phyloP scores from a whole-genome alignment of 345 rosid species.

The Pistacia vera region DNA sequence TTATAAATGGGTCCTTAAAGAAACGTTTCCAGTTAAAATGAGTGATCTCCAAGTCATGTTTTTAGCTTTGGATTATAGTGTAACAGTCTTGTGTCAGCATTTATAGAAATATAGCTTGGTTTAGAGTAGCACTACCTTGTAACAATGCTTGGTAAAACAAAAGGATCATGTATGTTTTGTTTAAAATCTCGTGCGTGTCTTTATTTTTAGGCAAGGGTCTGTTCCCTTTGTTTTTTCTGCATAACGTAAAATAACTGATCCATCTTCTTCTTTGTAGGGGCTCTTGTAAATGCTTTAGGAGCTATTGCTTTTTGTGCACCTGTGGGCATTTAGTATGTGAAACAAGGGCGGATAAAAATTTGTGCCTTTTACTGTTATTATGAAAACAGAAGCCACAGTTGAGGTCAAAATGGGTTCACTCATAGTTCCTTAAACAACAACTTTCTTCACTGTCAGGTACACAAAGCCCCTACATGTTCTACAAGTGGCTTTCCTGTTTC shows the following conservation, averaged over 20 bases:
- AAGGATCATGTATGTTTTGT: background rate
- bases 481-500: background rate
- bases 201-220: background rate
- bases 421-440: constrained; percentile 4
- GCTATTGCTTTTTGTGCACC: constrained; percentile 89
- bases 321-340: constrained; percentile 68
- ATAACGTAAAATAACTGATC: background rate
- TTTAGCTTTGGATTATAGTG: background rate
- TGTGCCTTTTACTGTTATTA: constrained; percentile 12
- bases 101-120: background rate
- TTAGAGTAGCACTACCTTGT: background rate
- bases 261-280: constrained; percentile 47
- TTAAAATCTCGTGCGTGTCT: background rate
- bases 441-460: constrained; percentile 12
- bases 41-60: background rate
- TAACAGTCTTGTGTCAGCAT: background rate
- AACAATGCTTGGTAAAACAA: background rate
- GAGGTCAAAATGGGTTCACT: constrained; percentile 19
- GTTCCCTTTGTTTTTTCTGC: background rate
- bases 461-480: background rate
- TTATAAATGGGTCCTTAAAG: background rate
- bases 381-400: constrained; percentile 23
- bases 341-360: constrained; percentile 9
- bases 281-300: constrained; percentile 70
- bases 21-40: background rate